Base-by-base conservation (phyloP, 2,329 filamentous ascomycete genomes). In the Sporothrix pseudoabietina region DNA sequence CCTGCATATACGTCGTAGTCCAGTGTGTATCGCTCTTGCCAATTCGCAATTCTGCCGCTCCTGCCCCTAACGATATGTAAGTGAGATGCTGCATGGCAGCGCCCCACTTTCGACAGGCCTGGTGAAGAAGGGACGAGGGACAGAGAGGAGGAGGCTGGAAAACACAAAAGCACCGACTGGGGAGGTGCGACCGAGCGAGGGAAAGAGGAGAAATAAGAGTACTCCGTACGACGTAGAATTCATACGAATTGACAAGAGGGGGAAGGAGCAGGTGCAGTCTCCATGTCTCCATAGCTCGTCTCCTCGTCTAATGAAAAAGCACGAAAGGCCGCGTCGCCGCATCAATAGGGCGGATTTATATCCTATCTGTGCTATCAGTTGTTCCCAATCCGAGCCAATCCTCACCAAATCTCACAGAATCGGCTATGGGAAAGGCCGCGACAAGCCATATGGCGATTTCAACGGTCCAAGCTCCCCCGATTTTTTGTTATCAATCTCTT, bases 41-140 rank as follows among this genome's bases (percentile, higher is more conserved):
- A 41, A 47, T 59, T 35, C 26, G 9, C 35, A 22, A 26, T 59
- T 59, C 26, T 68, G 26, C 65, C 47, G 44, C 44, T 69, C 65
- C 44, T 69, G 44, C 65, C 30, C 12, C 65, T 5, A 69, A 69
- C 26, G 30, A 26, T 8, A 49, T 68, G 41, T 69, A 69, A 52
- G 65, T 69, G 26, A 52, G 65, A 69, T 59, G 35, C 66, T 69
- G 44, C 69, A 32, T 71, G 35, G 12, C 54, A 39, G 26, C 44
- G 52, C 55, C 69, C 69, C 69, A 55, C 69, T 63, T 71, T 63
- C 41, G 69, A 26, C 55, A 71, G 16, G 26, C 63, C 26, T 47
- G 39, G 49, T 61, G 41, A 70, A 57, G 66, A 35, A 69, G 30
- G 16, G 22, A 39, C 16, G 47, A 69, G 47, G 66, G 26, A 19